Evolutionary conservation across 1,139 yeast genomes (phyloP).

Genomic region (Pichia cactophila): DNA sequence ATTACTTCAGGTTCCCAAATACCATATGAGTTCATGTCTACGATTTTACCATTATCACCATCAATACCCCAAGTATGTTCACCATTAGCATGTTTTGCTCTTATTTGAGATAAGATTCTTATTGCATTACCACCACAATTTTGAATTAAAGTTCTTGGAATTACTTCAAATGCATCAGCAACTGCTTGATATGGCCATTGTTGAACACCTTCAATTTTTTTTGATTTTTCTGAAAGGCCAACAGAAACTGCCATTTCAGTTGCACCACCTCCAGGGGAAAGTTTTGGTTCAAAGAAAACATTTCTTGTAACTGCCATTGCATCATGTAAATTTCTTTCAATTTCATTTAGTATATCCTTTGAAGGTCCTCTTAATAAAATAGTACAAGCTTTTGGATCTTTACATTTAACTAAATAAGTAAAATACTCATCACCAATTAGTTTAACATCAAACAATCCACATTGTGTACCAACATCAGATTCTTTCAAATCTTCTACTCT

Average conservation of each 20-base stretch:
- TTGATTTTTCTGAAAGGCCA: constrained; percentile 80
- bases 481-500: constrained; percentile 92
- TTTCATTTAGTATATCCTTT: constrained; percentile 91
- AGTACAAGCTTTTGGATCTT: constrained; percentile 89
- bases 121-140: constrained; percentile 98
- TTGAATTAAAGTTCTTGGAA: constrained; percentile 93
- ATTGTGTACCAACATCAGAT: constrained; percentile 76
- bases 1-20: constrained; percentile 99
- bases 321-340: constrained; percentile 95
- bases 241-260: constrained; percentile 98
- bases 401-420: constrained; percentile 75
- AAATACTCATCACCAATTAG: constrained; percentile 96
- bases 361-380: constrained; percentile 91
- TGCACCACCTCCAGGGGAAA: constrained; percentile 99
- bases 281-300: constrained; percentile 88
- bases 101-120: constrained; percentile 75
- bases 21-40: constrained; percentile 92
- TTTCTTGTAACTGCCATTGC: constrained; percentile 98
- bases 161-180: constrained; percentile 97
- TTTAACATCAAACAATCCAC: constrained; percentile 90
- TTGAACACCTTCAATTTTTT: constrained; percentile 85
- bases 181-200: constrained; percentile 99
- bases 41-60: constrained; percentile 90
- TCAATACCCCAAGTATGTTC: constrained; percentile 81
- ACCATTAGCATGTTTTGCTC: constrained; percentile 96